phyloP scores from a whole-genome alignment of 2,329 filamentous ascomycete genomes.

The Cladosporium sphaerospermum region DNA sequence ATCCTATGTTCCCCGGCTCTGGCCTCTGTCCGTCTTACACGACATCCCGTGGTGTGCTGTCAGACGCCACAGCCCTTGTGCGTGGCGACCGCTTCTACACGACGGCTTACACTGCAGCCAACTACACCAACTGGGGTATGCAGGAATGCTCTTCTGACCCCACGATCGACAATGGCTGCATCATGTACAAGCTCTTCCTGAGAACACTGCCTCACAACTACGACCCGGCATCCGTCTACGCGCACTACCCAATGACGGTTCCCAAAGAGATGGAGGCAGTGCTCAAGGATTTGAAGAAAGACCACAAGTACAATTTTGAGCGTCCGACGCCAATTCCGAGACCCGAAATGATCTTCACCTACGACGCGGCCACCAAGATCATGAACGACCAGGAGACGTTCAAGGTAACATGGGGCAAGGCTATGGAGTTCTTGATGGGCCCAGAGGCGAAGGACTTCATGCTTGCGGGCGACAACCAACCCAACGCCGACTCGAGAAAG shows the following conservation, averaged over 20 bases:
- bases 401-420: conserved; percentile 42
- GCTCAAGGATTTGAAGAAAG: conserved; percentile 35
- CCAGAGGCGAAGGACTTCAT: conserved; percentile 42
- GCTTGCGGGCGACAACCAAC: conserved; percentile 39
- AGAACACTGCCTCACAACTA: conserved; percentile 46
- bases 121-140: conserved; percentile 39
- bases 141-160: conserved; percentile 42
- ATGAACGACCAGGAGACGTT: conserved; percentile 39
- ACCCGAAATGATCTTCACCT: conserved; percentile 39
- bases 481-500: conserved; percentile 38
- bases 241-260: conserved; percentile 45
- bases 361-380: conserved; percentile 39
- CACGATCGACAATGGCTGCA: conserved; percentile 43
- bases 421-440: conserved; percentile 41
- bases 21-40: conserved; percentile 51
- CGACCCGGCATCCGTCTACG: conserved; percentile 43
- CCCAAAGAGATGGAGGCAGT: conserved; percentile 43
- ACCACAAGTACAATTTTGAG: conserved; percentile 36
- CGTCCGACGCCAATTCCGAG: conserved; percentile 24
- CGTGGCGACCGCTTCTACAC: conserved; percentile 57
- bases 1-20: conserved; percentile 45
- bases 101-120: conserved; percentile 30
- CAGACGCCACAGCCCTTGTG: conserved; percentile 55
- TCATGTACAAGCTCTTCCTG: conserved; percentile 48
- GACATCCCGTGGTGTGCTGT: conserved; percentile 50